These are phyloP conservation scores for Colletotrichum lentis DNA, from an alignment of 2,329 filamentous ascomycete species.

Conservation along the genomic window DNA sequence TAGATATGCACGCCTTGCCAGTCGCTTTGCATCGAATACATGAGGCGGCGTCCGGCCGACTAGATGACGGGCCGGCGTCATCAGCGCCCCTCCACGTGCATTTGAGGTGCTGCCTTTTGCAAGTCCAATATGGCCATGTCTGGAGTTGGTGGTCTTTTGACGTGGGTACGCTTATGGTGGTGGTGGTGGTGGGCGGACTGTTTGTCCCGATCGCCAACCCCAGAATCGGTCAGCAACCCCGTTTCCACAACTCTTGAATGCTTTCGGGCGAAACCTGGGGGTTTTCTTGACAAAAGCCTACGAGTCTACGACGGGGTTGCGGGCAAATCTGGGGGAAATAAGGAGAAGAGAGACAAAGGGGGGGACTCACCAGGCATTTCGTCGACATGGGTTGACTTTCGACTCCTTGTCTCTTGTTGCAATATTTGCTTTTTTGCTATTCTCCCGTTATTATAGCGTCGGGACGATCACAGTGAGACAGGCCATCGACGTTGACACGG, in stretches of 20 bases:
- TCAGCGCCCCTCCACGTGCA: constrained; percentile 25
- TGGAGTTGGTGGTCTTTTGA: neutral
- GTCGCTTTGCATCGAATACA: constrained; percentile 31
- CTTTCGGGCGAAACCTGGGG: constrained; percentile 21
- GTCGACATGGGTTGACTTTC: constrained; percentile 29
- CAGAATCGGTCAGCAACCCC: neutral
- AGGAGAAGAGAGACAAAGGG: neutral
- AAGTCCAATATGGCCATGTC: neutral
- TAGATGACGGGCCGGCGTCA: constrained; percentile 19
- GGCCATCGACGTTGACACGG: neutral
- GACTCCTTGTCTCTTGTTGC: neutral
- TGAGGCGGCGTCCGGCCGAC: constrained; percentile 14
- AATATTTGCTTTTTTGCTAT: neutral
- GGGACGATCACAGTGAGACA: constrained; percentile 7
- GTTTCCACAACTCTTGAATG: neutral
- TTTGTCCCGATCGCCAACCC: constrained; percentile 12
- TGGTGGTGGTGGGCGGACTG: too few species aligned
- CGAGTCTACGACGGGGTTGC: neutral
- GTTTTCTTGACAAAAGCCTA: neutral
- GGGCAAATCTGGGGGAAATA: too few species aligned
- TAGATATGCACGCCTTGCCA: constrained; percentile 16
- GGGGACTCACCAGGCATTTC: constrained; percentile 20
- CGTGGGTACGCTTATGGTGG: neutral
- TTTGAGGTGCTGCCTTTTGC: constrained; percentile 30
- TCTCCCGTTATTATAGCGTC: constrained; percentile 4